Conservation (phyloP, 306 rosid species). For the Mimosa pudica region DNA sequence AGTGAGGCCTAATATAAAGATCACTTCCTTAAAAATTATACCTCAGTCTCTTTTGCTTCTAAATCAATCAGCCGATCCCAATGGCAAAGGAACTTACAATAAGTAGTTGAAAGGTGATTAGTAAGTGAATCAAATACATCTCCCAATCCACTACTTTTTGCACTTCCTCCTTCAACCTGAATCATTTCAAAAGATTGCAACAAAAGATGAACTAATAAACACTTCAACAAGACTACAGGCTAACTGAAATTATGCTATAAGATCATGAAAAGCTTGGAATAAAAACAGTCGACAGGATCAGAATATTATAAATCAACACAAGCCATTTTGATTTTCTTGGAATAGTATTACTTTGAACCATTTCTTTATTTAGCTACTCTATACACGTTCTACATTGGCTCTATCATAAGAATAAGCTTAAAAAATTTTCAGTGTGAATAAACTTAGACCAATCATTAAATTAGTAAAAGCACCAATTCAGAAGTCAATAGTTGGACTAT, state of each 20-base stretch:
- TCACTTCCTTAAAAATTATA: conserved; percentile 39
- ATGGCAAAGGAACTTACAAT: conserved; percentile 67
- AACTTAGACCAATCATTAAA: neutral
- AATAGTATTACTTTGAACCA: neutral
- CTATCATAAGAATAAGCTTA: neutral
- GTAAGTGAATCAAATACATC: conserved; percentile 66
- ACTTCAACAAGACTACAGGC: conserved; percentile 17
- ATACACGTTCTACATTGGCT: neutral
- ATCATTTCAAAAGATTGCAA: conserved; percentile 27
- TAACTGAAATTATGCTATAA: conserved; percentile 21
- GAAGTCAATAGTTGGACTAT: neutral
- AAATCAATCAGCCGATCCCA: conserved; percentile 92
- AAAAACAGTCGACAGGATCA: neutral
- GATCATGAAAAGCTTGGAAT: conserved; percentile 12
- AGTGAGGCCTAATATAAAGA: conserved; percentile 15
- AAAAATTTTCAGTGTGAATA: neutral
- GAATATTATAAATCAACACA: neutral
- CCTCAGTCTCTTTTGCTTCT: conserved; percentile 88
- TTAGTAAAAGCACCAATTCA: neutral
- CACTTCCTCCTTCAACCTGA: conserved; percentile 77
- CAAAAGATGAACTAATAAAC: conserved; percentile 28
- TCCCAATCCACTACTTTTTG: conserved; percentile 72
- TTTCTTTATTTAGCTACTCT: neutral
- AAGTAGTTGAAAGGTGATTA: conserved; percentile 57
- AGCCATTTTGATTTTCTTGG: neutral